Evolutionary conservation across 2,329 filamentous ascomycete genomes (phyloP).

Genomic region (Colletotrichum kahawae): DNA sequence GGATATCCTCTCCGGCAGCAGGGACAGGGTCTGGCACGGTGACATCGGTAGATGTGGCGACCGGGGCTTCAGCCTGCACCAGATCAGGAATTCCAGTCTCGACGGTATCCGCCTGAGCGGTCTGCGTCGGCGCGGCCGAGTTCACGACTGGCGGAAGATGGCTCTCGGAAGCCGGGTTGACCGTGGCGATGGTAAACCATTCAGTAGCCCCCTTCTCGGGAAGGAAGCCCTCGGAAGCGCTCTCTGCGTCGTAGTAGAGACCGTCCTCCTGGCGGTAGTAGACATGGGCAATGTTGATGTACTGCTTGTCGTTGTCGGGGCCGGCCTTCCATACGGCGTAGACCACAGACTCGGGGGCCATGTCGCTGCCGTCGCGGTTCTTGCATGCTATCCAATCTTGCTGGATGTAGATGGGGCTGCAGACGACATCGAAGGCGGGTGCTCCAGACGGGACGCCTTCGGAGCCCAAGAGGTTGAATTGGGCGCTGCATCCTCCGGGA

Average conservation of each 20-base stretch:
- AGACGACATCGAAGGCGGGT: constrained; percentile 30
- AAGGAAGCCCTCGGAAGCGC: background rate
- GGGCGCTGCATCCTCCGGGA: constrained; percentile 27
- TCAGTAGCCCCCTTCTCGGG: background rate
- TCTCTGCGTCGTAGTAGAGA: background rate
- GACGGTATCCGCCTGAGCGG: background rate
- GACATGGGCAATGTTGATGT: constrained; percentile 27
- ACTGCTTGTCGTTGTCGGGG: constrained; percentile 19
- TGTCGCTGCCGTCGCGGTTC: constrained; percentile 1
- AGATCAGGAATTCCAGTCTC: background rate
- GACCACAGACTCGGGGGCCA: constrained; percentile 20
- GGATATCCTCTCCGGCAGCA: background rate
- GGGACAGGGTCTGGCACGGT: background rate
- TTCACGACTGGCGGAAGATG: background rate
- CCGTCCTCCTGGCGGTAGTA: constrained; percentile 9
- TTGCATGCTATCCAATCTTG: constrained; percentile 27
- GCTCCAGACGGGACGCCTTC: constrained; percentile 26
- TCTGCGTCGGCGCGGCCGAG: background rate
- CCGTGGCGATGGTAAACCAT: background rate
- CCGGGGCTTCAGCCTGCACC: background rate
- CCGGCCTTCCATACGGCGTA: constrained; percentile 26
- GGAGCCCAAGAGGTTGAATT: constrained; percentile 26
- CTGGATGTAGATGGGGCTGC: constrained; percentile 29
- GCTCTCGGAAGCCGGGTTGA: background rate
- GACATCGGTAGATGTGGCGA: background rate